A percentile compares a stretch with the other conserved stretches of the same genome.
phyloP scores from a whole-genome alignment of 106 monocot species.

The Apostasia shenzhenica region DNA sequence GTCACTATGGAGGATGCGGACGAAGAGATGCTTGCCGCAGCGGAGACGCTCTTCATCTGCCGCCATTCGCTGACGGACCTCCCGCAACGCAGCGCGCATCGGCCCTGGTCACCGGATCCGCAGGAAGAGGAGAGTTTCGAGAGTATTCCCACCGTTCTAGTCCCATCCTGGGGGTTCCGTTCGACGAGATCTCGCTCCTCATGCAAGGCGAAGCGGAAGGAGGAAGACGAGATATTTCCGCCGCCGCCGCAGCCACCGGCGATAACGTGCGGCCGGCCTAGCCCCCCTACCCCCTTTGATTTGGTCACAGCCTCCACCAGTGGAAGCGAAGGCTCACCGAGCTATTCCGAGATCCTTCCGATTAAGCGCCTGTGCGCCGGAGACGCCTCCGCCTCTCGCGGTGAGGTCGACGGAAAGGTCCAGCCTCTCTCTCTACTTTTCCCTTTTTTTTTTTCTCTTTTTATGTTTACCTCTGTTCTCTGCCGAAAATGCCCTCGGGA shows the following conservation, averaged over 20 bases:
- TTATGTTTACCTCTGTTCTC: not conserved
- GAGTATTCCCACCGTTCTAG: not conserved
- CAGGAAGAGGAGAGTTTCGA: not conserved
- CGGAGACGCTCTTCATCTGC: slow-evolving; percentile 1
- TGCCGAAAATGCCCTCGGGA: not conserved
- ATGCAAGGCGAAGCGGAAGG: not conserved
- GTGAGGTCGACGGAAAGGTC: not conserved
- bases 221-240: not conserved
- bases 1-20: not conserved
- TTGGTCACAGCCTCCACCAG: not conserved
- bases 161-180: slow-evolving; percentile 2
- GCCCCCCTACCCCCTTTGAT: slow-evolving; percentile 7
- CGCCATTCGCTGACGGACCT: not conserved
- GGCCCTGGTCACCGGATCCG: not conserved
- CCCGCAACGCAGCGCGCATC: not conserved
- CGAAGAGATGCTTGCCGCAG: not conserved
- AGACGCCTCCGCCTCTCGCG: not conserved
- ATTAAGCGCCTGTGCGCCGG: not conserved
- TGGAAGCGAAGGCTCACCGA: not conserved
- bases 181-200: not conserved
- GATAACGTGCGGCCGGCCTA: not conserved
- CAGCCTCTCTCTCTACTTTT: not conserved
- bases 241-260: not conserved
- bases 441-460: not conserved
- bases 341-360: not conserved